phyloP scores from a whole-genome alignment of 2,329 filamentous ascomycete species.

The Domatiomyces catenatus region DNA sequence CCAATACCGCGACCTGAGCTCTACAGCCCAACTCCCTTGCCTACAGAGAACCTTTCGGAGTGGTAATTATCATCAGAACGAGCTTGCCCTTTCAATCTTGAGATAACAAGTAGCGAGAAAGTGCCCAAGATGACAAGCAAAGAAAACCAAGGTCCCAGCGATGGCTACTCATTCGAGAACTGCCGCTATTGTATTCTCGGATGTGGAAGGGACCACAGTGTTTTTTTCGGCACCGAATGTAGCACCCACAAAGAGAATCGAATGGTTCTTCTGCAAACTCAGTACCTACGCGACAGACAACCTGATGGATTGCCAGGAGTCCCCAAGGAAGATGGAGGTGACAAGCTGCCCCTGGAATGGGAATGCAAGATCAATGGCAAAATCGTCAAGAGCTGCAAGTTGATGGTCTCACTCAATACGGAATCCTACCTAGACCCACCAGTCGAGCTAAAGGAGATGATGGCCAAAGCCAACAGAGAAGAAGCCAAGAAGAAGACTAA shows the following conservation, averaged over 20 bases:
- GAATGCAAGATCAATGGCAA: neutral
- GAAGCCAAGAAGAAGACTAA: neutral
- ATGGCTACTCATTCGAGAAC: neutral
- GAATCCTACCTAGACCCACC: neutral
- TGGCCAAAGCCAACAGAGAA: neutral
- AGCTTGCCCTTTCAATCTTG: neutral
- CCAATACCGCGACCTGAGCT: neutral
- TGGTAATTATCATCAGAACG: neutral
- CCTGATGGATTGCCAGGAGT: neutral
- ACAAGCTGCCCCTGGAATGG: neutral
- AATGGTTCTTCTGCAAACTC: neutral
- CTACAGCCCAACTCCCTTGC: neutral
- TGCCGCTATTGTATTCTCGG: neutral
- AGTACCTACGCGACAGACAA: neutral
- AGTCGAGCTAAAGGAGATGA: neutral
- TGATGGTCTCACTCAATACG: neutral
- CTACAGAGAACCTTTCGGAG: neutral
- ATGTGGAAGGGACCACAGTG: neutral
- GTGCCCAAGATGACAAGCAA: neutral
- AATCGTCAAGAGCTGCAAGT: neutral
- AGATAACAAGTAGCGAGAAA: neutral
- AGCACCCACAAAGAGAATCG: neutral
- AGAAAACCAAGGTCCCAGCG: neutral
- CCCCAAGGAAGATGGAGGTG: neutral
- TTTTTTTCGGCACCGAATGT: neutral